A percentile compares a stretch with the other conserved stretches of the same genome.
Evolutionary conservation across 2,329 filamentous ascomycete genomes (phyloP).

Genomic region (Exophiala sp.): DNA sequence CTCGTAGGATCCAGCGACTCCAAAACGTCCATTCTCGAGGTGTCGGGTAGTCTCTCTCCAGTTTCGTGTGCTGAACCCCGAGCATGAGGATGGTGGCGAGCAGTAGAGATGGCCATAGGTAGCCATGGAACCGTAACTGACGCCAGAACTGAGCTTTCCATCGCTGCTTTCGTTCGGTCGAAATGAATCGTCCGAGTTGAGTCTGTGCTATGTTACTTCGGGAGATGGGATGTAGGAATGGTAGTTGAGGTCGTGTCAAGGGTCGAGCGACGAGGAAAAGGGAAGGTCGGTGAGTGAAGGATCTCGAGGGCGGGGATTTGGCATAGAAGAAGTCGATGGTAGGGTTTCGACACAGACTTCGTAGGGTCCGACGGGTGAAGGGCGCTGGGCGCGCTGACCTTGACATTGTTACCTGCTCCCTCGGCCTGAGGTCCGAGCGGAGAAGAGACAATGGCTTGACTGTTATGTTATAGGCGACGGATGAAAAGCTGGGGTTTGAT

Average conservation of each 20-base stretch:
- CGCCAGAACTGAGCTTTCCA: conserved; percentile 61
- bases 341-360: conserved; percentile 1
- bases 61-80: conserved; percentile 64
- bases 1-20: conserved; percentile 62
- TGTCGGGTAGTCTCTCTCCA: conserved; percentile 71
- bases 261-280: conserved; percentile 47
- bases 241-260: conserved; percentile 56
- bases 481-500: not conserved
- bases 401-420: not conserved
- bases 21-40: conserved; percentile 74
- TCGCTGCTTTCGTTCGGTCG: conserved; percentile 59
- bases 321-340: conserved; percentile 19
- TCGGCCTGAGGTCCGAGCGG: not conserved
- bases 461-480: not conserved
- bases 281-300: conserved; percentile 54
- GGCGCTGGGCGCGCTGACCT: not conserved
- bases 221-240: conserved; percentile 55
- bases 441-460: not conserved
- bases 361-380: conserved; percentile 4
- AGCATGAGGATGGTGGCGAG: conserved; percentile 57
- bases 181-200: conserved; percentile 63
- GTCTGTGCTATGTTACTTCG: conserved; percentile 49
- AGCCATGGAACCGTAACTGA: conserved; percentile 63
- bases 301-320: conserved; percentile 36
- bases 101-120: conserved; percentile 62